phyloP scores from a whole-genome alignment of 139 green algal species.

The Tetradesmus lagerheimii region DNA sequence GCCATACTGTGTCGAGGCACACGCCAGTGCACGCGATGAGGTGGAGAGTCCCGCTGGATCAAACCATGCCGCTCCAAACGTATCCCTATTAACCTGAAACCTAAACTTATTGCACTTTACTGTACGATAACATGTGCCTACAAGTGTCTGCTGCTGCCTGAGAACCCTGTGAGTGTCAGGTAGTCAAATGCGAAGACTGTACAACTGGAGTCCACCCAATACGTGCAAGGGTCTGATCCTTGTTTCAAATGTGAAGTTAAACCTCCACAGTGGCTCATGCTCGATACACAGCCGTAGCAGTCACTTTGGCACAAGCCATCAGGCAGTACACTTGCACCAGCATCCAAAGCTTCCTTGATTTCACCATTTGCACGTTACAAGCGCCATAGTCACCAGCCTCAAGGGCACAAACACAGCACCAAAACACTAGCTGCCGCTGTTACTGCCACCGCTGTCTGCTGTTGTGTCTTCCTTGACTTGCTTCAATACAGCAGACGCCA shows the following conservation, averaged over 20 bases:
- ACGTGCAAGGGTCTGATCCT: background rate
- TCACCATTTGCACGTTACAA: background rate
- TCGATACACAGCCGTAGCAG: too few relatives aligned
- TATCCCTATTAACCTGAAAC: background rate
- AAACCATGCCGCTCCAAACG: background rate
- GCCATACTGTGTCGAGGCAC: slow-evolving; percentile 63
- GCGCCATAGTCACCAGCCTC: background rate
- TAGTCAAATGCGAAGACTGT: background rate
- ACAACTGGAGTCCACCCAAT: background rate
- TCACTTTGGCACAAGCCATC: background rate
- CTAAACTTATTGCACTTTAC: background rate
- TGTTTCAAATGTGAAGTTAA: background rate
- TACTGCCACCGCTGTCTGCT: background rate
- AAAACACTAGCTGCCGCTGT: background rate
- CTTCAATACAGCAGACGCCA: slow-evolving; percentile 53
- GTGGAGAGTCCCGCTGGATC: background rate
- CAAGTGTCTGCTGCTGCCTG: background rate
- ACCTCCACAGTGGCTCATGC: too few relatives aligned
- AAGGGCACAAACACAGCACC: background rate
- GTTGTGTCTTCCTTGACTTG: background rate
- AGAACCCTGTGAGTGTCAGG: background rate
- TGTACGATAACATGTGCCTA: background rate
- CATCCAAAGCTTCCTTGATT: background rate
- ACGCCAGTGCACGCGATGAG: background rate
- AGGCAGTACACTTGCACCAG: background rate